Percentiles rank a stretch among this genome's conserved stretches.
These are phyloP conservation scores for Rhynchospora pubera DNA, from an alignment of 176 grass and related monocot genomes.

Conservation along the genomic window DNA sequence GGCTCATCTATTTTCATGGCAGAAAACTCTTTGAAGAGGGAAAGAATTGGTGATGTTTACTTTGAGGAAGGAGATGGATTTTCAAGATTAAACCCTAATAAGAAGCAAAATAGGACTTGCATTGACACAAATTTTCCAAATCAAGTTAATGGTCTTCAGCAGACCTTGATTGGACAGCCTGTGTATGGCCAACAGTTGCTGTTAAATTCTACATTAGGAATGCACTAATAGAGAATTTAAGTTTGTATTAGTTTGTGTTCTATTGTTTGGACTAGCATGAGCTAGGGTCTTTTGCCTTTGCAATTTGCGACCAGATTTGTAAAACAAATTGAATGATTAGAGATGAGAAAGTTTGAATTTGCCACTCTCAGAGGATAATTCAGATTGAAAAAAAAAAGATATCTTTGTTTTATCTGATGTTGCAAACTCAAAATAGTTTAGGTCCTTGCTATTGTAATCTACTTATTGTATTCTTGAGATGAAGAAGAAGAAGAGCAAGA, in stretches of 20 bases:
- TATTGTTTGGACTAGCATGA: not conserved
- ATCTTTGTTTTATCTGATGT: not conserved
- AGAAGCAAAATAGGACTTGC: constrained; percentile 50
- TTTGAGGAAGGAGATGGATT: constrained; percentile 21
- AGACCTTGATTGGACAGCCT: constrained; percentile 25
- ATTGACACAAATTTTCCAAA: constrained; percentile 45
- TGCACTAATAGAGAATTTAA: constrained; percentile 31
- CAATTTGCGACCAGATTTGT: not conserved
- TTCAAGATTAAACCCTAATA: constrained; percentile 21
- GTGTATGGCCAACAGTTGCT: constrained; percentile 43
- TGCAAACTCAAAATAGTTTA: not conserved
- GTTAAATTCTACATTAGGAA: constrained; percentile 45
- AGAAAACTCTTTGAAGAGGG: constrained; percentile 17
- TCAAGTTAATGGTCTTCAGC: constrained; percentile 20
- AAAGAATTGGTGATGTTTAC: constrained; percentile 24
- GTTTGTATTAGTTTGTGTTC: not conserved
- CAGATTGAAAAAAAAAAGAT: not conserved
- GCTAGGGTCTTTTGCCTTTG: not conserved
- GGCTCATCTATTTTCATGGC: constrained; percentile 1
- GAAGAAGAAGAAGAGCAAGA: not conserved
- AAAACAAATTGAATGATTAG: not conserved
- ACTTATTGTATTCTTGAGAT: not conserved
- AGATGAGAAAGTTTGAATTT: not conserved
- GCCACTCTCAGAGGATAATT: not conserved
- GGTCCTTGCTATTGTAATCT: not conserved